Evolutionary conservation across 768 basidiomycete genomes (phyloP), one percentile per base, ranked within the genome.

Genomic region (Gautieria morchelliformis): DNA sequence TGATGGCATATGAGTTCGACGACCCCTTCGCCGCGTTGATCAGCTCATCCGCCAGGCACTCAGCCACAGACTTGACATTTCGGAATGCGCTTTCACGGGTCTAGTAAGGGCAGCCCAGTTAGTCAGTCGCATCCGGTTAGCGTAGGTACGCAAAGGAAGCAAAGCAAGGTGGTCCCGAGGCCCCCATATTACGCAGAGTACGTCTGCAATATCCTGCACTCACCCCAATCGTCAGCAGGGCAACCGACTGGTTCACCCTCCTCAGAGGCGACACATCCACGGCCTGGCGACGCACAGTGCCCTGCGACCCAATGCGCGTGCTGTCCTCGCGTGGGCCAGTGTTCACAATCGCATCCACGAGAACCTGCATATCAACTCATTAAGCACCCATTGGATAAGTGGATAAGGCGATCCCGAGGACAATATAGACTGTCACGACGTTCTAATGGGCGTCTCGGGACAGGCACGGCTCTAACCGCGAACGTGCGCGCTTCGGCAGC

Each of bases 11-110:
- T 56, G 95, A 98, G 87, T 99, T 99, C 68, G 94, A 97, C 51
- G 96, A 98, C 63, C 96, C 96, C 80, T 99, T 98, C 63, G 95
- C 96, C 54, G 96, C 96, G 73, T 99, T 99, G 82, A 98, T 97
- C 68, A 98, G 87, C 74, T 99, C 96, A 71, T 98, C 96, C 60
- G 96, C 95, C 53, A 98, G 82, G 76, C 95, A 97, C 78, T 98
- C 95, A 60, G 96, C 93, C 66, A 99, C 88, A 60, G 93, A 96
- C 76, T 99, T 99, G 67, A 97, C 91, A 78, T 99, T 99, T 75
- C 96, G 92, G 93, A 99, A 99, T 53, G 96, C 93, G 47, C 95
- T 97, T 76, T 99, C 96, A 70, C 96, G 96, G 62, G 95, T 96
- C 93, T 96, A 64, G 27, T 9, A 59, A 20, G 32, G 52, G 62